phyloP scores from a whole-genome alignment of 2,329 filamentous ascomycete genomes.

The Leptographium procerum region DNA sequence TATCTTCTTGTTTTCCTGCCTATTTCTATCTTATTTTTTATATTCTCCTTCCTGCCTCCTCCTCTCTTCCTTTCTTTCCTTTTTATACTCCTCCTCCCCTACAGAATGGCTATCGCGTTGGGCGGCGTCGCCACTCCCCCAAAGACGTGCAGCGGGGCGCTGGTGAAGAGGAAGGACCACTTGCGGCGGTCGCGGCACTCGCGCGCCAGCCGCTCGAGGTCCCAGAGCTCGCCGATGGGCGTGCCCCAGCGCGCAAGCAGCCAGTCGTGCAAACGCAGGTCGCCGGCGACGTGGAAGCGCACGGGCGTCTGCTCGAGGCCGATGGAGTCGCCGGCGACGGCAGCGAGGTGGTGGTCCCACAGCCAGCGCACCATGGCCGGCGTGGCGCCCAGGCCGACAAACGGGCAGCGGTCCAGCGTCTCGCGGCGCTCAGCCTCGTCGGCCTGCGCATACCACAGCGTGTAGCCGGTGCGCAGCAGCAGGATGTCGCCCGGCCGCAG shows the following conservation, averaged over 20 bases:
- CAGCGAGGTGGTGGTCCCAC: slow-evolving; percentile 32
- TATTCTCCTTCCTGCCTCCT: too few relatives aligned
- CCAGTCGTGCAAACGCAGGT: slow-evolving; percentile 25
- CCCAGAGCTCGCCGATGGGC: slow-evolving; percentile 38
- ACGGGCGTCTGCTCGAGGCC: too few relatives aligned
- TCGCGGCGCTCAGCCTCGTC: too few relatives aligned
- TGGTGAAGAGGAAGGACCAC: slow-evolving; percentile 30
- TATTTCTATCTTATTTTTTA: too few relatives aligned
- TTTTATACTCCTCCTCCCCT: too few relatives aligned
- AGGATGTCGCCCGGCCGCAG: slow-evolving; percentile 27
- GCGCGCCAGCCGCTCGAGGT: slow-evolving; percentile 27
- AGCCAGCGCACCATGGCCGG: slow-evolving; percentile 28
- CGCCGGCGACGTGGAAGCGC: too few relatives aligned
- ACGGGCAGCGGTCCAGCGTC: too few relatives aligned
- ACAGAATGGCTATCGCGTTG: too few relatives aligned
- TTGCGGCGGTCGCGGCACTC: slow-evolving; percentile 21
- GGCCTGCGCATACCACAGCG: slow-evolving; percentile 20
- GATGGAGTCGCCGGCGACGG: slow-evolving; percentile 31
- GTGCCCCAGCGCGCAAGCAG: slow-evolving; percentile 38
- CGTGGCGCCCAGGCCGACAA: slow-evolving; percentile 28
- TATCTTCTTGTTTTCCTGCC: too few relatives aligned
- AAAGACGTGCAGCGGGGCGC: slow-evolving; percentile 23
- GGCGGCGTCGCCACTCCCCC: slow-evolving; percentile 27
- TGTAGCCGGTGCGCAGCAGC: slow-evolving; percentile 25
- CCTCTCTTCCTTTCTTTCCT: too few relatives aligned